These are phyloP conservation scores for Irpex rosettiformis DNA, from an alignment of 1,284 basidiomycete species.

Conservation along the genomic window DNA sequence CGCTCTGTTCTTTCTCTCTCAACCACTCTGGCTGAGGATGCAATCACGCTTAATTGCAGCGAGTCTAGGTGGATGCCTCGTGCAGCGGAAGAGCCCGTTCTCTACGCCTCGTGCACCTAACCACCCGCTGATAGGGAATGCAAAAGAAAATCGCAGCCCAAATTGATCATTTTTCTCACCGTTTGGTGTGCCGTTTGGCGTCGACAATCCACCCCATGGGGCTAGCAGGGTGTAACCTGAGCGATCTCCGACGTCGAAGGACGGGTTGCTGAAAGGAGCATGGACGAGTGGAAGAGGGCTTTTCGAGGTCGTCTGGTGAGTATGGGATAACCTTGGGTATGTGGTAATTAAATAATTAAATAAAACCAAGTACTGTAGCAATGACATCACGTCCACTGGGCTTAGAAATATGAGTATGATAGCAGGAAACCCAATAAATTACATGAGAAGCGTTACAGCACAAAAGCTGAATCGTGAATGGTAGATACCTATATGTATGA, in stretches of 20 bases:
- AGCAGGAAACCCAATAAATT: background rate
- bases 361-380: too few relatives aligned
- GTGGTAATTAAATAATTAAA: background rate
- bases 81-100: background rate
- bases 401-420: too few relatives aligned
- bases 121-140: background rate
- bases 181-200: background rate
- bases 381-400: too few relatives aligned
- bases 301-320: background rate
- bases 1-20: constrained; percentile 7
- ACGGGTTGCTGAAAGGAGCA: background rate
- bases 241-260: background rate
- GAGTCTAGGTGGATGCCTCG: constrained; percentile 1
- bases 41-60: constrained; percentile 8
- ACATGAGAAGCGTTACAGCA: too few relatives aligned
- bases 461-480: too few relatives aligned
- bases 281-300: background rate
- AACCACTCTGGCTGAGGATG: constrained; percentile 4
- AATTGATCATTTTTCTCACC: background rate
- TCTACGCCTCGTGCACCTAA: background rate
- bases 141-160: too few relatives aligned
- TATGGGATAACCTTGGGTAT: background rate
- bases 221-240: background rate
- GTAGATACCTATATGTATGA: too few relatives aligned
- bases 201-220: background rate